phyloP scores from a whole-genome alignment of 78 protist species.

The Dictyostelium discoideum region DNA sequence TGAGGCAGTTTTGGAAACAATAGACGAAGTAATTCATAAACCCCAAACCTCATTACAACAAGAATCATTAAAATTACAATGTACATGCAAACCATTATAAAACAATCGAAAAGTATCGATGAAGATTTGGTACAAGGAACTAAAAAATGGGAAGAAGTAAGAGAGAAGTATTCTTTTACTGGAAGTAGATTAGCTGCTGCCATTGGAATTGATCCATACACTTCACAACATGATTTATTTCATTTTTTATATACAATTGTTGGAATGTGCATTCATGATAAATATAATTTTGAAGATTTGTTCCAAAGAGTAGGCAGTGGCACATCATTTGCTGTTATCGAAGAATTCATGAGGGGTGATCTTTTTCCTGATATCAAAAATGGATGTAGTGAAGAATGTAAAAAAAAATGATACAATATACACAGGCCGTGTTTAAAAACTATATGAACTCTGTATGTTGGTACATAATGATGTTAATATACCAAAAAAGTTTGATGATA shows the following conservation, averaged over 20 bases:
- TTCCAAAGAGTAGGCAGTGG: neutral
- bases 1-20: neutral
- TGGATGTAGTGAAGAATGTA: neutral
- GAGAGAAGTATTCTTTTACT: neutral
- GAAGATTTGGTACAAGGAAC: neutral
- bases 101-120: neutral
- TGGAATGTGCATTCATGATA: neutral
- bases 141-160: neutral
- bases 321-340: neutral
- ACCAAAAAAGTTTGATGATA: neutral
- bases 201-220: neutral
- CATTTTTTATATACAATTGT: no score
- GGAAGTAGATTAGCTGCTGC: neutral
- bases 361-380: neutral
- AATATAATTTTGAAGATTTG: neutral
- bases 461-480: neutral
- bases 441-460: neutral
- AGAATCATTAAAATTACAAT: neutral
- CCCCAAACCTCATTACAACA: neutral
- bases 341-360: neutral
- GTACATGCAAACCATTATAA: neutral
- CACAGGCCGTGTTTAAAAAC: neutral
- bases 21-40: neutral
- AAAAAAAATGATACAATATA: neutral
- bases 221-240: neutral